Base-by-base conservation (phyloP, 257 asterid genomes). In the Solanum rostratum region DNA sequence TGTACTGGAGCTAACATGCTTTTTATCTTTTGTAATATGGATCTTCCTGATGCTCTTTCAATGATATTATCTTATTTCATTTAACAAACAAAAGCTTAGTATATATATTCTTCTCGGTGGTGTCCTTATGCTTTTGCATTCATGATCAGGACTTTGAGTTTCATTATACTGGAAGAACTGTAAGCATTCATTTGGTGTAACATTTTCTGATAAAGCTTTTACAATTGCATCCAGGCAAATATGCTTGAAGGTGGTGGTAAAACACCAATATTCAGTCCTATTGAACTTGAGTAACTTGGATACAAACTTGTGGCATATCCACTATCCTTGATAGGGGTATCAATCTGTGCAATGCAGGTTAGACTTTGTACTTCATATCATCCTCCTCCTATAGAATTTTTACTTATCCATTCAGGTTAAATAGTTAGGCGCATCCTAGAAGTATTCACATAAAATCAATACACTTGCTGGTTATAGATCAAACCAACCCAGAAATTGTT, bases 201-300 rank as follows among this genome's bases (percentile, higher is more conserved):
- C 82, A 15, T 79, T 20, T 68, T 55, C 84, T 90, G 85, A 81
- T 59, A 49, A 84, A 83, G 53, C 65, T 84, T 85, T 63, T 80
- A 80, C 76, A 27, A 83, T 79, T 52, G 84, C 90, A 63, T 62
- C 83, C 87, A 95, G 99, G 99, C 97, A 66, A 96, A 91, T 91
- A 94, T 96, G 99, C 98, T 96, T 78, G 99, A 96, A 91, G 99
- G 99, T 83, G 99, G 99, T 45, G 99, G 99, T 70, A 93, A 88
- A 88, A 96, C 99, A 80, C 99, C 99, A 63, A 93, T 96, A 87
- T 88, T 92, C 52, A 92, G 91, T 90, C 99, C 99, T 29, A 86
- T 88, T 74, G 98, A 96, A 88, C 93, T 96, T 66, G 93, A 92
- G 88, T 97, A 94, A 89, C 84, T 94, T 84, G 99, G 99, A 84